Conservation (phyloP, 2,329 filamentous ascomycete species). For the Neofusicoccum laricinum region DNA sequence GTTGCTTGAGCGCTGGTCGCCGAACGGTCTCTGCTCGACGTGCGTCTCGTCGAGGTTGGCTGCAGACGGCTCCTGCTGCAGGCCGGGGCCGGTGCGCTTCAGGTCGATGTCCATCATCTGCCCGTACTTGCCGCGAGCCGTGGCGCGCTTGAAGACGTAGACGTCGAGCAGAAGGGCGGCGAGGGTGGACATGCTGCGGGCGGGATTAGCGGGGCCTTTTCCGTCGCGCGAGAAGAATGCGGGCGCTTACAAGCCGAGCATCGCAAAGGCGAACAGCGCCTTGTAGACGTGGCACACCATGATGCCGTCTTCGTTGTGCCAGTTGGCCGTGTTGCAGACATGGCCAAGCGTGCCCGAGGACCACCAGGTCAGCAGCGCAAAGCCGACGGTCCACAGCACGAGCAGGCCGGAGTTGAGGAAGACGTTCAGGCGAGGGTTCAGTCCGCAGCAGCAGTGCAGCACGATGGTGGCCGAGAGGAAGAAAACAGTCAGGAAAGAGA, state of each 20-base stretch:
- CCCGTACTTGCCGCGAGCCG: slow-evolving; percentile 47
- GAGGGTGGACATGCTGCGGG: slow-evolving; percentile 42
- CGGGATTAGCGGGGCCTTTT: not conserved
- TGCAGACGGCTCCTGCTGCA: slow-evolving; percentile 17
- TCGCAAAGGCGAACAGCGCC: slow-evolving; percentile 56
- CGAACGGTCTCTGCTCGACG: slow-evolving; percentile 21
- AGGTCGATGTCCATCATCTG: slow-evolving; percentile 43
- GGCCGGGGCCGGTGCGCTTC: slow-evolving; percentile 19
- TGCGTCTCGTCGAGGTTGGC: slow-evolving; percentile 28
- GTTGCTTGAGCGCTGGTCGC: slow-evolving; percentile 27
- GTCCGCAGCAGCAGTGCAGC: slow-evolving; percentile 51
- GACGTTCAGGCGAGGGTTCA: slow-evolving; percentile 53
- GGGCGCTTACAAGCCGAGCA: slow-evolving; percentile 43
- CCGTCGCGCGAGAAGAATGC: not conserved
- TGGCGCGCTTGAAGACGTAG: slow-evolving; percentile 45
- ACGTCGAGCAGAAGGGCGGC: slow-evolving; percentile 51
- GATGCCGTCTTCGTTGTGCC: slow-evolving; percentile 55
- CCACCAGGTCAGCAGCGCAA: slow-evolving; percentile 54
- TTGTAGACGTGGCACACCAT: slow-evolving; percentile 59
- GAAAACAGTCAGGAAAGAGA: slow-evolving; percentile 52
- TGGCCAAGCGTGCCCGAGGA: slow-evolving; percentile 52
- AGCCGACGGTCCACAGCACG: slow-evolving; percentile 52
- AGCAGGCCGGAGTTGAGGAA: slow-evolving; percentile 48
- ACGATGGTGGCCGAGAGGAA: slow-evolving; percentile 46
- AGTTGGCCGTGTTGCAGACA: slow-evolving; percentile 49